Conservation (phyloP, 169 alveolate species). For the Eimeria falciformis region DNA sequence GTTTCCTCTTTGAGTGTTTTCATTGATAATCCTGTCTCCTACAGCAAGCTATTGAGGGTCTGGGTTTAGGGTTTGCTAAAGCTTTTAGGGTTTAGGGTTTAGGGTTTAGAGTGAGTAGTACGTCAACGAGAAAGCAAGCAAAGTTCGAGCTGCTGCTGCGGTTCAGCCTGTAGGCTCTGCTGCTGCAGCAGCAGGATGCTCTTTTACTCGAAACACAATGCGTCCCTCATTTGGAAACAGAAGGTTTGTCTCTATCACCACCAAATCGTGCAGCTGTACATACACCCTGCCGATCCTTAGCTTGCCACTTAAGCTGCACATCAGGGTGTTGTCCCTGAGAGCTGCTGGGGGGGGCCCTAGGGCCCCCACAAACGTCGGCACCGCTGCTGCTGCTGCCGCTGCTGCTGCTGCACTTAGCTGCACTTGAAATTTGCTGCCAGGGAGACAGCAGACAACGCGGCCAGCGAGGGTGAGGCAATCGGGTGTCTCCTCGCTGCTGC, state of each 20-base stretch:
- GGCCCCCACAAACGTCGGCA: slow-evolving; percentile 5
- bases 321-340: neutral
- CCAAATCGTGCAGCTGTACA: slow-evolving; percentile 32
- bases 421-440: slow-evolving; percentile 14
- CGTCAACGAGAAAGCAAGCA: neutral
- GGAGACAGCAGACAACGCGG: slow-evolving; percentile 3
- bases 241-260: neutral
- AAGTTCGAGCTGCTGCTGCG: neutral
- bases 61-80: neutral
- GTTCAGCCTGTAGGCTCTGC: neutral
- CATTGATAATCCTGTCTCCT: too few relatives aligned
- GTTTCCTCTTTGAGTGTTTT: too few relatives aligned
- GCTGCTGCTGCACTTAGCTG: slow-evolving; percentile 19
- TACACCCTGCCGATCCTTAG: slow-evolving; percentile 19
- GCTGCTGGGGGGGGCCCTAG: neutral
- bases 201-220: slow-evolving; percentile 21
- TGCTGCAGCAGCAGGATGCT: neutral
- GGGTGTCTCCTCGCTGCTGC: neutral
- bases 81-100: slow-evolving; percentile 2
- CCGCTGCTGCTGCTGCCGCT: slow-evolving; percentile 23
- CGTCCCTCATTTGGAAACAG: neutral
- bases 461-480: slow-evolving; percentile 16
- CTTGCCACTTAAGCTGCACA: slow-evolving; percentile 17
- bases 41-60: neutral
- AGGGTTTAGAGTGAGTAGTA: slow-evolving; percentile 7